Evolutionary conservation across 163 green algal genomes (phyloP), one percentile per base, ranked within the genome.

Genomic region (Chlorella variabilis): DNA sequence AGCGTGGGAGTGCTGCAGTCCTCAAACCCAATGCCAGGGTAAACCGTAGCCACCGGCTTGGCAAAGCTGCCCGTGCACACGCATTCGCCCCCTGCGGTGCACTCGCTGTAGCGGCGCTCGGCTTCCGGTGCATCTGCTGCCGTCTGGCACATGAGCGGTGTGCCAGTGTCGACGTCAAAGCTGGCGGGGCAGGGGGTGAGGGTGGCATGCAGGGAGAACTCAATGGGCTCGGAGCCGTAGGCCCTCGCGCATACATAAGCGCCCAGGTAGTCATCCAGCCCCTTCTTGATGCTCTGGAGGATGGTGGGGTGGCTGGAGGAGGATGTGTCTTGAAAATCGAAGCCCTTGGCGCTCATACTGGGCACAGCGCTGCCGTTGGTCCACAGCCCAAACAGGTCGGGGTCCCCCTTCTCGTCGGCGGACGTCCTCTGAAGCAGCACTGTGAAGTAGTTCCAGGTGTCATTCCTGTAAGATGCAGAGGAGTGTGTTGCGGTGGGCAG

Each of bases 271-370:
- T 5, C 36, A 23, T 38, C 23, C 23, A 5, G 83, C 31, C 49
- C 34, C 51, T 80, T 84, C 29, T 31, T 78, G n/a, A 89, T 71
- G 23, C 68, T 82, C 31, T 87, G 75, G 2, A 75, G 39, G 23
- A 92, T 86, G 39, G 74, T 33, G 6, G 49, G 62, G 38, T 82
- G 74, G 23, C 48, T 77, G 63, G 42, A 56, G 79, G 71, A 83
- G 39, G 58, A 83, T 17, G 89, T 93, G 51, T 91, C 89, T 54
- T 83, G 62, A 38, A 89, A 90, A 70, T 89, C 81, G 42, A 82
- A 92, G 2, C 62, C 62, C 29, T 81, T 73, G 29, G 58, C 76
- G 8, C 9, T 25, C 20, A 25, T 65, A 21, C 33, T 74, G 34
- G 71, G 77, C 41, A 45, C 49, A 17, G 23, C 36, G 39, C 17